These are phyloP conservation scores for Chenopodium suecicum DNA, from an alignment of 148 eudicot genomes.

Conservation along the genomic window DNA sequence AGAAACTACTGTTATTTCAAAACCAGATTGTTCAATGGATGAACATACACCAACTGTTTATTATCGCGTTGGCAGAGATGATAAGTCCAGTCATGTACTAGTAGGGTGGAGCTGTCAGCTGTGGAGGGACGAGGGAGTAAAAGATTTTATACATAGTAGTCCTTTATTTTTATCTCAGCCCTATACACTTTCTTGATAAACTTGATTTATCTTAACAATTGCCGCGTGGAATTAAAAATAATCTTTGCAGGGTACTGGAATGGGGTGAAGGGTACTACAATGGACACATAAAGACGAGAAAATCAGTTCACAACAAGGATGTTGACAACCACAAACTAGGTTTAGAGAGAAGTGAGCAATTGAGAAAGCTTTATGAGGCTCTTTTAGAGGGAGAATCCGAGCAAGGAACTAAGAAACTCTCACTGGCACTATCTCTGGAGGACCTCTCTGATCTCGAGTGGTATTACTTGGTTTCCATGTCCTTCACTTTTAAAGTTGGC, in stretches of 20 bases:
- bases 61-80: no score
- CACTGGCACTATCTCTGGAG: conserved; percentile 42
- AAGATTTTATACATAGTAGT: no score
- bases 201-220: background rate
- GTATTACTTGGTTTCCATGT: conserved; percentile 72
- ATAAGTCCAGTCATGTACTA: no score
- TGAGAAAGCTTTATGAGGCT: conserved; percentile 51
- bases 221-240: background rate
- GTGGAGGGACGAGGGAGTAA: no score
- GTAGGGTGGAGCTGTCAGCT: no score
- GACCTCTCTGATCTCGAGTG: conserved; percentile 56
- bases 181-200: background rate
- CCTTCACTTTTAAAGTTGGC: conserved; percentile 49
- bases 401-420: conserved; percentile 31
- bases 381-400: conserved; percentile 43
- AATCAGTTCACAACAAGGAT: conserved; percentile 32
- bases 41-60: no score
- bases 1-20: no score
- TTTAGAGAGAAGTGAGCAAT: conserved; percentile 50
- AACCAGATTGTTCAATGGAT: no score
- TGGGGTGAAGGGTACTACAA: conserved; percentile 67
- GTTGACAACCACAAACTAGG: conserved; percentile 37
- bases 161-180: background rate
- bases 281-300: conserved; percentile 48
- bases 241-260: conserved; percentile 44